Conservation (phyloP, 2,329 filamentous ascomycete genomes). For the Xylaria digitata region DNA sequence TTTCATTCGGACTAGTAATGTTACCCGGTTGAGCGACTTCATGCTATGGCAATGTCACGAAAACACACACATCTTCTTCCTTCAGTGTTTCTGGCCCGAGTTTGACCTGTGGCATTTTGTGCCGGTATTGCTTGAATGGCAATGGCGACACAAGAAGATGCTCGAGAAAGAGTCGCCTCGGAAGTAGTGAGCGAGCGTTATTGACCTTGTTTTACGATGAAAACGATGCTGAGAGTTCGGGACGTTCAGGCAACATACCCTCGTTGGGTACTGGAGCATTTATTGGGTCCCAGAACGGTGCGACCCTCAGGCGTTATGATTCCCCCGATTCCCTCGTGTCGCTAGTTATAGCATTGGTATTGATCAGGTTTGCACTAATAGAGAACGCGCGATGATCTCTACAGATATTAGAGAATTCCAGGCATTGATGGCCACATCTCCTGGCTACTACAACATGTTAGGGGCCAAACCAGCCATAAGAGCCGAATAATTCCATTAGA, state of each 20-base stretch:
- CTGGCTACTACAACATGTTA: slow-evolving; percentile 1
- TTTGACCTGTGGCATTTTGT: slow-evolving; percentile 95
- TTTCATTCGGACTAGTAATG: slow-evolving; percentile 90
- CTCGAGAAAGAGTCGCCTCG: slow-evolving; percentile 63
- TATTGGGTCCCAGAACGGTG: not conserved
- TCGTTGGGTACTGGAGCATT: slow-evolving; percentile 7
- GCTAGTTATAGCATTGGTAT: slow-evolving; percentile 15
- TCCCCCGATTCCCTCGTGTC: slow-evolving; percentile 1
- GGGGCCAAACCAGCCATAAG: slow-evolving; percentile 2
- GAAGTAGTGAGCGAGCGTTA: slow-evolving; percentile 36
- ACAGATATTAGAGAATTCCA: not conserved
- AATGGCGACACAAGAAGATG: slow-evolving; percentile 73
- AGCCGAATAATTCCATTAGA: not conserved
- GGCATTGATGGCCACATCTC: not conserved
- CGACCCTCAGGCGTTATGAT: slow-evolving; percentile 12
- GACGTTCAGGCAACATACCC: slow-evolving; percentile 12
- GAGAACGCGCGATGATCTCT: slow-evolving; percentile 4
- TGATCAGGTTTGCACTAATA: slow-evolving; percentile 7
- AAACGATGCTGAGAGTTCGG: not conserved
- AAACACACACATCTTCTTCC: slow-evolving; percentile 90
- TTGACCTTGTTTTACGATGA: slow-evolving; percentile 6
- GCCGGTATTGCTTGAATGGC: slow-evolving; percentile 92
- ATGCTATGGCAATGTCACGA: slow-evolving; percentile 99
- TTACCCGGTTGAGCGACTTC: slow-evolving; percentile 93
- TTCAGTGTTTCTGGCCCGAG: slow-evolving; percentile 94